Evolutionary conservation across 176 grass and related monocot species (phyloP).

Genomic region (Oryza glumipatula): DNA sequence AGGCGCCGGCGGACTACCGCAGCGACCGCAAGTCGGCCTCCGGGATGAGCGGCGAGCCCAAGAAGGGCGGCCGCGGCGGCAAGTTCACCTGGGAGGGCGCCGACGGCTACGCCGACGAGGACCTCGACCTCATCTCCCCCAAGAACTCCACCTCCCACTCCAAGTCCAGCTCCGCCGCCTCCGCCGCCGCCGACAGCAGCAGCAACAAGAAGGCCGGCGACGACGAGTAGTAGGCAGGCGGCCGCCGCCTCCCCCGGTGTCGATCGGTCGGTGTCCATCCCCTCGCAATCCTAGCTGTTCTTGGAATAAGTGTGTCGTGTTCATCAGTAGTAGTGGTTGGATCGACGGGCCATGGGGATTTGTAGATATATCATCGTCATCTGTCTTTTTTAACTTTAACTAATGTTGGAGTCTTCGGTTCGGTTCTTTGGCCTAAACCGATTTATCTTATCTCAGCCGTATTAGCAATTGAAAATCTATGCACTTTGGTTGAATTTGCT

Average conservation of each 20-base stretch:
- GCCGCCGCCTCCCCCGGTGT: not conserved
- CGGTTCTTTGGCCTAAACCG: slow-evolving; percentile 20
- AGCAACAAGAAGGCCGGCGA: slow-evolving; percentile 21
- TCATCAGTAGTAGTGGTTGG: slow-evolving; percentile 1
- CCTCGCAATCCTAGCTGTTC: not conserved
- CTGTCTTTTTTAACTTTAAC: slow-evolving; percentile 4
- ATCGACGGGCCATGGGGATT: not conserved
- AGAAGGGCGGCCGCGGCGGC: slow-evolving; percentile 92
- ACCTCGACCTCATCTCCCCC: slow-evolving; percentile 37
- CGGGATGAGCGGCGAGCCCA: slow-evolving; percentile 79
- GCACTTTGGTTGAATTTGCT: not conserved
- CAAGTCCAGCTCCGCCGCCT: too few species aligned
- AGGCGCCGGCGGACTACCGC: slow-evolving; percentile 33
- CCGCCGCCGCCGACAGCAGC: not conserved
- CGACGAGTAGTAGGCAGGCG: not conserved
- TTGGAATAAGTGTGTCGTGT: slow-evolving; percentile 29
- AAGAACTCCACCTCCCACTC: not conserved
- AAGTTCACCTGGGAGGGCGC: slow-evolving; percentile 97
- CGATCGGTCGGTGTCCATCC: not conserved
- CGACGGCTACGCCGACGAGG: slow-evolving; percentile 53
- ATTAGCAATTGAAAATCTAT: not conserved
- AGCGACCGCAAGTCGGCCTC: slow-evolving; percentile 81
- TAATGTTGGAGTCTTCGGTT: slow-evolving; percentile 28
- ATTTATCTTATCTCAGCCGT: not conserved
- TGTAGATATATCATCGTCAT: slow-evolving; percentile 37